Evolutionary conservation across 2,329 filamentous ascomycete genomes (phyloP).

Genomic region (Claviceps maximensis): DNA sequence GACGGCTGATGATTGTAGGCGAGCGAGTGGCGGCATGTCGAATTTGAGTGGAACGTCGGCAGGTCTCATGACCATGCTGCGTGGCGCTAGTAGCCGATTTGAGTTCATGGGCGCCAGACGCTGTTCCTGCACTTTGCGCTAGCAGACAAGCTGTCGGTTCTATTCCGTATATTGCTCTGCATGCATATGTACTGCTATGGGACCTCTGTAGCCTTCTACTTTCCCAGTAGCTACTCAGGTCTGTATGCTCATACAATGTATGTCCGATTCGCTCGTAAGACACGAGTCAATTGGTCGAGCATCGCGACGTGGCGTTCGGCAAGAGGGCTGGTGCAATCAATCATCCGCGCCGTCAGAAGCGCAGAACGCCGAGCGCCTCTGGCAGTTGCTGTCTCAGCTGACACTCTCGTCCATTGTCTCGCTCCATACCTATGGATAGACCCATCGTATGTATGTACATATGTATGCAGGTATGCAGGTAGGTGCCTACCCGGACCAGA

Average conservation of each 20-base stretch:
- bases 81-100: slow-evolving; percentile 16
- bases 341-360: not conserved
- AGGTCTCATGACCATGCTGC: slow-evolving; percentile 19
- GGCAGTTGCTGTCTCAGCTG: not conserved
- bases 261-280: not conserved
- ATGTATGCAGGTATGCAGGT: no score
- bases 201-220: no score
- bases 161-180: not conserved
- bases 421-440: no score
- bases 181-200: no score
- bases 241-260: no score
- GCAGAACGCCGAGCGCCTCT: not conserved
- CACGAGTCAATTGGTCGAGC: slow-evolving; percentile 4
- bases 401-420: not conserved
- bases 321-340: slow-evolving; percentile 1
- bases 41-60: slow-evolving; percentile 11
- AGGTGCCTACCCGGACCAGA: no score
- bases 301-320: slow-evolving; percentile 5
- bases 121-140: not conserved
- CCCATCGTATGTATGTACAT: no score
- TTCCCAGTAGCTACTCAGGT: no score
- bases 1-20: not conserved
- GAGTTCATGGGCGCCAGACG: slow-evolving; percentile 6
- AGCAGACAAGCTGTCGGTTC: slow-evolving; percentile 1
- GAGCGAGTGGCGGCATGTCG: not conserved